phyloP scores from a whole-genome alignment of 768 basidiomycete species.

The Gelatoporia subvermispora region DNA sequence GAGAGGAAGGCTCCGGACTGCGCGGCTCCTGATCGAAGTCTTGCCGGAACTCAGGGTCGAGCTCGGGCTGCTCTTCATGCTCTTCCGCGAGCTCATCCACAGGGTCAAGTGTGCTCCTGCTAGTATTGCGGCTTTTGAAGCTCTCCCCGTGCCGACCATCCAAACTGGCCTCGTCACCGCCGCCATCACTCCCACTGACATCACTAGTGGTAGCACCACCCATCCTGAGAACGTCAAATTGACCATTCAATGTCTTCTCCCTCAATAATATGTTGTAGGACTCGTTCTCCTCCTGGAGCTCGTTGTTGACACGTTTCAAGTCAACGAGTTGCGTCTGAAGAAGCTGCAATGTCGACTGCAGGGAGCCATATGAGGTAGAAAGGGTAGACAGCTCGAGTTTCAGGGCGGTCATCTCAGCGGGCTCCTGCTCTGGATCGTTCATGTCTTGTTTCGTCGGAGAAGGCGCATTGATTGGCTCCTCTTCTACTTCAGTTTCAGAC shows the following conservation, averaged over 20 bases:
- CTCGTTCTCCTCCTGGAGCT: conserved; percentile 93
- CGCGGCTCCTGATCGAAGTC: conserved; percentile 11
- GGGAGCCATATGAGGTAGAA: conserved; percentile 76
- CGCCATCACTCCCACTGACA: conserved; percentile 16
- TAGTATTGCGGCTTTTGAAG: conserved; percentile 51
- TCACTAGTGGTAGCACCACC: conserved; percentile 31
- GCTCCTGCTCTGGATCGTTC: conserved; percentile 65
- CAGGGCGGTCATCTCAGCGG: conserved; percentile 84
- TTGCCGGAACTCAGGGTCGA: conserved; percentile 36
- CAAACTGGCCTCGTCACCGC: conserved; percentile 18
- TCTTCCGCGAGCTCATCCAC: conserved; percentile 34
- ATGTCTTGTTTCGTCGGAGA: conserved; percentile 39
- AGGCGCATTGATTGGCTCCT: conserved; percentile 34
- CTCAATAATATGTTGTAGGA: conserved; percentile 91
- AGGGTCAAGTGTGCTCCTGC: conserved; percentile 52
- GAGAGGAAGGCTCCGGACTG: conserved; percentile 27
- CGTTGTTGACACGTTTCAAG: conserved; percentile 81
- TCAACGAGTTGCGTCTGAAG: conserved; percentile 83
- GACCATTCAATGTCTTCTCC: conserved; percentile 87
- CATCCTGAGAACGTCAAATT: conserved; percentile 66
- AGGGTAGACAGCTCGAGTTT: conserved; percentile 82
- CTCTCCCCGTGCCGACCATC: conserved; percentile 32
- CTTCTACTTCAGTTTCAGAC: conserved; percentile 35
- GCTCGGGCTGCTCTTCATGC: conserved; percentile 47
- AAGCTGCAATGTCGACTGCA: conserved; percentile 81